These are phyloP conservation scores for Salix suchowensis DNA, from an alignment of 345 rosid genomes.

Conservation along the genomic window DNA sequence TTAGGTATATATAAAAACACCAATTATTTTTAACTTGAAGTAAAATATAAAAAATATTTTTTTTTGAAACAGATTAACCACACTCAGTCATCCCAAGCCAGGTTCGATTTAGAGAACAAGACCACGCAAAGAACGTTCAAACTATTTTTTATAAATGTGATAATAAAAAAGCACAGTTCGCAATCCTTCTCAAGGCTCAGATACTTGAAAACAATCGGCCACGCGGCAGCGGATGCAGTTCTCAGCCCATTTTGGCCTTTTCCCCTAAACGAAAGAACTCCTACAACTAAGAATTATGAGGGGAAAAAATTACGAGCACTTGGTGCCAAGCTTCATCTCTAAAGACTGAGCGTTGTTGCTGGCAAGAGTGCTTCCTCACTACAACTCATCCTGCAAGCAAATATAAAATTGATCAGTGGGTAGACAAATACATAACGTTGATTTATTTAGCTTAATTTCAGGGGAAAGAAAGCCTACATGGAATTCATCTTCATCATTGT, in stretches of 20 bases:
- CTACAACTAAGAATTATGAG: conserved; percentile 3
- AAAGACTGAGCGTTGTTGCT: neutral
- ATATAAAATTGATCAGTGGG: neutral
- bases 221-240: conserved; percentile 2
- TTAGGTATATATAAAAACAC: no score
- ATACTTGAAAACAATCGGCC: conserved; percentile 5
- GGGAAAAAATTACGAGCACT: neutral
- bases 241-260: neutral
- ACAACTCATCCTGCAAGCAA: conserved; percentile 73
- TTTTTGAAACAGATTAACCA: no score
- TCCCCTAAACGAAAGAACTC: neutral
- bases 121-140: neutral
- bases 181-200: neutral
- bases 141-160: conserved; percentile 4
- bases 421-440: neutral
- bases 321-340: neutral
- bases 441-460: neutral
- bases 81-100: no score
- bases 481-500: conserved; percentile 28
- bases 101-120: no score
- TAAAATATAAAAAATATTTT: no score
- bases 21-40: no score
- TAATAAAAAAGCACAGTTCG: neutral
- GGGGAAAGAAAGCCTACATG: conserved; percentile 32
- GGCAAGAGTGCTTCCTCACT: conserved; percentile 23